A percentile compares a stretch with the other conserved stretches of the same genome.
Conservation (phyloP, 192 early-diverging fungal genomes). For the Entophlyctis helioformis region DNA sequence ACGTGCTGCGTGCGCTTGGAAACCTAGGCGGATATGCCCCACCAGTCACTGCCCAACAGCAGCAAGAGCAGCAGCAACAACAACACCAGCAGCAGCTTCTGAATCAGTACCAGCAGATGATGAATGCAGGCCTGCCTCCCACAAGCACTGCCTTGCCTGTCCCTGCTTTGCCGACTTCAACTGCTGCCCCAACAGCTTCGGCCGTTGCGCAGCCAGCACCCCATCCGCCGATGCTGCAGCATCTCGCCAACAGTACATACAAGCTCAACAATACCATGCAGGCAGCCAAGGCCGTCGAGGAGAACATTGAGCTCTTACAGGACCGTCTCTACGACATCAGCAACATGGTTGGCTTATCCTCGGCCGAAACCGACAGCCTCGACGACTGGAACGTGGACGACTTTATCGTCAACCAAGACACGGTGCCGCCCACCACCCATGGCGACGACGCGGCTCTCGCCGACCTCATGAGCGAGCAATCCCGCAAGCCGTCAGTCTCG, state of each 20-base stretch:
- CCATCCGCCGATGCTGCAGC: background rate
- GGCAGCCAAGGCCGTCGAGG: slow-evolving; percentile 15
- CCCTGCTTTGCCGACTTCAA: background rate
- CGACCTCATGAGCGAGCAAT: no score
- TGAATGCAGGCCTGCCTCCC: background rate
- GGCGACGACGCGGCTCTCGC: no score
- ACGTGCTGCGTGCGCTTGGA: background rate
- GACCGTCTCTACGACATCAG: slow-evolving; percentile 18
- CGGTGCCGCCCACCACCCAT: no score
- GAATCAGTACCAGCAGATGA: background rate
- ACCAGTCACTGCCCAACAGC: background rate
- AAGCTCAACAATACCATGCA: slow-evolving; percentile 2
- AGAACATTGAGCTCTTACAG: slow-evolving; percentile 30
- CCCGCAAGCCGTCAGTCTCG: no score
- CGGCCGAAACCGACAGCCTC: no score
- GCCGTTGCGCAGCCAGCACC: background rate
- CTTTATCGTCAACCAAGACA: no score
- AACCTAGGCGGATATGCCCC: background rate
- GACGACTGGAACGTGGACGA: no score
- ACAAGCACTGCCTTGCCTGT: background rate
- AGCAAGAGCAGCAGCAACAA: background rate
- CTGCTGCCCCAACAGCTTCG: background rate
- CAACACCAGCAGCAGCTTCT: background rate
- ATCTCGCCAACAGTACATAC: background rate
- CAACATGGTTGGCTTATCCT: slow-evolving; percentile 12